A percentile compares a stretch with the other conserved stretches of the same genome.
Conservation (phyloP, 257 asterid genomes). For the Paraleonurus japonicus region DNA sequence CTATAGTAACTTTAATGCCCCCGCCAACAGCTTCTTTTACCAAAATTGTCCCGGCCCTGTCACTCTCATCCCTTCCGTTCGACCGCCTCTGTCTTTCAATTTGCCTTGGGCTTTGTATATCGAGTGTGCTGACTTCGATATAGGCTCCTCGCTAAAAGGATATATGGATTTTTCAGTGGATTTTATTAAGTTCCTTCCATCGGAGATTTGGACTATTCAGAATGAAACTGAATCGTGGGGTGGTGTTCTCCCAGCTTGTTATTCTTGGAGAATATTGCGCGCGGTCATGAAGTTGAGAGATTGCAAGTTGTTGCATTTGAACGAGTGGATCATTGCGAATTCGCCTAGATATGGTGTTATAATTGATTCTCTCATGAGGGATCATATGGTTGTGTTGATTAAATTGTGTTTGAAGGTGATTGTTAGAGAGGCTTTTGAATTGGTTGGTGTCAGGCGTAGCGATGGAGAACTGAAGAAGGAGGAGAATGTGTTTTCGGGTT, state of each 20-base stretch:
- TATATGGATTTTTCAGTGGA: constrained; percentile 9
- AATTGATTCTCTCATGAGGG: constrained; percentile 63
- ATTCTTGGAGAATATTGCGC: constrained; percentile 55
- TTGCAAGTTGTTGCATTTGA: constrained; percentile 37
- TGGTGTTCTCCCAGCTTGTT: constrained; percentile 46
- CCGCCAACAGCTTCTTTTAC: constrained; percentile 49
- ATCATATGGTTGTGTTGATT: constrained; percentile 62
- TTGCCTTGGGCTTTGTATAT: constrained; percentile 45
- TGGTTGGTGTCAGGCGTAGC: constrained; percentile 22
- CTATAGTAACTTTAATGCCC: constrained; percentile 27
- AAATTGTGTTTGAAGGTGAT: constrained; percentile 66
- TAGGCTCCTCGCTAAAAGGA: background rate
- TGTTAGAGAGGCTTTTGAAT: constrained; percentile 51
- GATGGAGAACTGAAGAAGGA: constrained; percentile 22
- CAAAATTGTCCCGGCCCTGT: constrained; percentile 74
- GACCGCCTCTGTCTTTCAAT: constrained; percentile 45
- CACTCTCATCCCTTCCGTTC: constrained; percentile 25
- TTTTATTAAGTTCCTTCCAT: constrained; percentile 53
- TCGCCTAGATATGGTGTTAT: constrained; percentile 60
- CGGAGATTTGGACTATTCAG: constrained; percentile 71
- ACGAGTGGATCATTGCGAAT: constrained; percentile 50
- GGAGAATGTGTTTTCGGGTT: constrained; percentile 17
- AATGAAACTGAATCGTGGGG: constrained; percentile 61
- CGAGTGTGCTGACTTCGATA: constrained; percentile 45
- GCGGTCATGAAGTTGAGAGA: constrained; percentile 40